phyloP scores from a whole-genome alignment of 495 filamentous ascomycete species.

The Podospora bellae-mahoneyi region DNA sequence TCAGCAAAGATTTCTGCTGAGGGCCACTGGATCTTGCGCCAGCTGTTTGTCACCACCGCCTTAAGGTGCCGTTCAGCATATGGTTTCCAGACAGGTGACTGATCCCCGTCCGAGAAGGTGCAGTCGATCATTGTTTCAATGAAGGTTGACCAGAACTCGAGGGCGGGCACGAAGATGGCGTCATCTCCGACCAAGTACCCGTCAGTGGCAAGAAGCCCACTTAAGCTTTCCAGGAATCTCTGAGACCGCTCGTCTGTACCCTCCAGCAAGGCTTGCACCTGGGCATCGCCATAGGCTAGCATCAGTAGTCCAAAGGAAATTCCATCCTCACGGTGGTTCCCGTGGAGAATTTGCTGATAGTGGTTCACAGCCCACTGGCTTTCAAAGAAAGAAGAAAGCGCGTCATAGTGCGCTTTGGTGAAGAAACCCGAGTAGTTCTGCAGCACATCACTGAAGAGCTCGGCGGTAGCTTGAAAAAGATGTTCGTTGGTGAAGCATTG shows the following conservation, averaged over 20 bases:
- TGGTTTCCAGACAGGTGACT: conserved; percentile 30
- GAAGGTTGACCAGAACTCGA: conserved; percentile 82
- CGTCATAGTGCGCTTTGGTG: conserved; percentile 49
- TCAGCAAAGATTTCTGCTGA: conserved; percentile 44
- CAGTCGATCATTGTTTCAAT: conserved; percentile 53
- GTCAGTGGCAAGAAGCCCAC: conserved; percentile 63
- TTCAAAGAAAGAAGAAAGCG: conserved; percentile 55
- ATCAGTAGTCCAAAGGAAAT: conserved; percentile 67
- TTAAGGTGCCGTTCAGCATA: conserved; percentile 44
- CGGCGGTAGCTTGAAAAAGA: conserved; percentile 57
- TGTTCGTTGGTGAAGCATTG: conserved; percentile 52
- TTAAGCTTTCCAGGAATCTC: conserved; percentile 51
- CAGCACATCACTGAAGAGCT: conserved; percentile 62
- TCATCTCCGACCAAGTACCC: conserved; percentile 78
- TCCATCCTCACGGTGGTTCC: conserved; percentile 61
- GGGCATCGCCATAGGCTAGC: conserved; percentile 64
- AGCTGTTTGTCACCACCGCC: conserved; percentile 57
- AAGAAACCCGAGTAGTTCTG: conserved; percentile 63
- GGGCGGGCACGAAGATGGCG: conserved; percentile 64
- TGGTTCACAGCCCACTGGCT: conserved; percentile 52
- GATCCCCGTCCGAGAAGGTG: conserved; percentile 34
- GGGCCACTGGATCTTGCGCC: conserved; percentile 62
- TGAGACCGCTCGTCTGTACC: conserved; percentile 41
- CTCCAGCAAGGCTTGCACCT: conserved; percentile 49
- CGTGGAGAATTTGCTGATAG: conserved; percentile 54